These are phyloP conservation scores for Pseudozyma thailandica DNA, from an alignment of 1,284 basidiomycete species.

Conservation along the genomic window DNA sequence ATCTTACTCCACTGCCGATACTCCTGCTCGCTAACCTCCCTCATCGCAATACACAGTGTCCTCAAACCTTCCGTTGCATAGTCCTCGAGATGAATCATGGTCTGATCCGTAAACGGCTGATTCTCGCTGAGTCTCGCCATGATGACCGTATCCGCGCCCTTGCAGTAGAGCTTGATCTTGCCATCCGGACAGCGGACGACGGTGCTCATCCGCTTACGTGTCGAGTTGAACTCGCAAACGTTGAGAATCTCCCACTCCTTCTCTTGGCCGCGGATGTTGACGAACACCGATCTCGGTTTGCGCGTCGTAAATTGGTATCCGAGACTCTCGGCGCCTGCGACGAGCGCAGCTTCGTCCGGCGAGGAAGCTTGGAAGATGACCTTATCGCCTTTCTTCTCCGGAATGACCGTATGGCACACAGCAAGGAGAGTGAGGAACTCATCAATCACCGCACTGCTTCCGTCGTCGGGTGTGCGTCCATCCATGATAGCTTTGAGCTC, in stretches of 20 bases:
- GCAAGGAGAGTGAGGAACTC: conserved; percentile 92
- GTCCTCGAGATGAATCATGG: conserved; percentile 84
- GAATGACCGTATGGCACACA: conserved; percentile 98
- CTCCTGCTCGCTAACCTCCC: conserved; percentile 89
- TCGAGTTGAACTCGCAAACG: conserved; percentile 98
- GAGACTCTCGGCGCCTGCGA: conserved; percentile 89
- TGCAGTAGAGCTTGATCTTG: conserved; percentile 92
- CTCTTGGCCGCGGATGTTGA: conserved; percentile 79
- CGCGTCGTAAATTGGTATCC: conserved; percentile 94
- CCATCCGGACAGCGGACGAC: conserved; percentile 88
- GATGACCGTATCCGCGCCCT: conserved; percentile 96
- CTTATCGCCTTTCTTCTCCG: conserved; percentile 77
- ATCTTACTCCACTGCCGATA: conserved; percentile 88
- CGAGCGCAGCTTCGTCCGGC: conserved; percentile 96
- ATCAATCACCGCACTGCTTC: conserved; percentile 73
- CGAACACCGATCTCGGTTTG: conserved; percentile 93
- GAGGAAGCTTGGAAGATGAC: conserved; percentile 91
- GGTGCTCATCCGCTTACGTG: conserved; percentile 97
- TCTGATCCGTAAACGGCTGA: conserved; percentile 86
- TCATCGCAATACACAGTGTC: conserved; percentile 93
- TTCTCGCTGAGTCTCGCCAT: conserved; percentile 58
- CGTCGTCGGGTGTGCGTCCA: conserved; percentile 69
- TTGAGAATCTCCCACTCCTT: conserved; percentile 92
- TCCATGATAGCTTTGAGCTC: conserved; percentile 75
- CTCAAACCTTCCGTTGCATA: conserved; percentile 90